Base-by-base conservation (phyloP, 345 rosid genomes). In the Corchorus olitorius region DNA sequence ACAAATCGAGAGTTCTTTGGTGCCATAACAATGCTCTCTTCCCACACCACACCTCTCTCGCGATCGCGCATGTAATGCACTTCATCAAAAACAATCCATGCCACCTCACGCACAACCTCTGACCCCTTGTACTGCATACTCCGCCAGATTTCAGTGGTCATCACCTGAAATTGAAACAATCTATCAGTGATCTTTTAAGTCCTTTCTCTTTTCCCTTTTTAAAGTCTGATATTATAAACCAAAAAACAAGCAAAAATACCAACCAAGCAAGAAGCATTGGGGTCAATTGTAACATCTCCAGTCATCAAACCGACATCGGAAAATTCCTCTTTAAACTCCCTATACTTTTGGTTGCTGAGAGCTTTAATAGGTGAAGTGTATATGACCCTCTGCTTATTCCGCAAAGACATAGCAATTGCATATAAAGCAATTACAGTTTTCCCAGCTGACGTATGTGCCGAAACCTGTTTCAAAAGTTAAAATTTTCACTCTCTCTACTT, bases 81-180 rank as follows among this genome's bases (percentile, higher is more conserved):
- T 84, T 96, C 99, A 83, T 96, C 99, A 86, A 96, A 96, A 56
- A 96, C 81, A 75, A 93, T 82, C 99, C 98, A 96, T 17, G 99
- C 99, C 74, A 96, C 99, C 79, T 96, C 99, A 68, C 98, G 83
- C 76, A 93, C 88, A 70, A 92, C 45, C 83, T 96, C 98, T 8
- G 99, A 96, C 81, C 99, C 98, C 86, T 84, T 93, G 65, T 96
- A 96, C 86, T 87, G 98, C 98, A 96, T 96, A 56, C 97, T 93
- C 63, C 99, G 97, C 99, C 97, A 93, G 78, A 96, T 96, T 88
- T 96, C 99, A 1, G 98, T 96, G 20, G 99, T 96, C 99, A 96
- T 96, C 53, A 93, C 98, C 99, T 96, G 79, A 81, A 89, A 77
- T 52, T 35, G 27, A 75, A 86, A 79, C 71, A 39, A 72, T 65